Evolutionary conservation across 2,329 filamentous ascomycete species (phyloP).

Genomic region (Penicillium sp.): DNA sequence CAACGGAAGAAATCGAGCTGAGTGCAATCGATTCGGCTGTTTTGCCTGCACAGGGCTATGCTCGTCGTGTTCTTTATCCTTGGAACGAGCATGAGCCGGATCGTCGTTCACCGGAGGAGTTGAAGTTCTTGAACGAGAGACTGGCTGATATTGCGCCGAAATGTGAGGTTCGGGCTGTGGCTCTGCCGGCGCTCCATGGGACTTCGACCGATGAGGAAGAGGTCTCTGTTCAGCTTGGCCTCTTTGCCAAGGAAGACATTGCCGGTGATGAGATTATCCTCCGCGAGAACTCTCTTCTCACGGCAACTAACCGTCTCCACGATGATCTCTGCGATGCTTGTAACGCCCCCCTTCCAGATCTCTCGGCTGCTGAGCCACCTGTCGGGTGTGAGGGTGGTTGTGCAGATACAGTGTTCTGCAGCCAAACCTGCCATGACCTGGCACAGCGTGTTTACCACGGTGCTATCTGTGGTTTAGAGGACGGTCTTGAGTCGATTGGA

Average conservation of each 20-base stretch:
- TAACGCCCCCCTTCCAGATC: slow-evolving; percentile 70
- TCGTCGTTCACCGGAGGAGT: slow-evolving; percentile 56
- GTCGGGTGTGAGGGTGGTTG: slow-evolving; percentile 58
- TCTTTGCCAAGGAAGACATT: slow-evolving; percentile 87
- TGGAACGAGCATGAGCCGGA: slow-evolving; percentile 67
- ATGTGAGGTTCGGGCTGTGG: slow-evolving; percentile 76
- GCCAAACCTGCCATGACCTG: slow-evolving; percentile 58
- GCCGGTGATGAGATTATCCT: slow-evolving; percentile 75
- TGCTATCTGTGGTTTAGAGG: slow-evolving; percentile 59
- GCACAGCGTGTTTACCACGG: slow-evolving; percentile 62
- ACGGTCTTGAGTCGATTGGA: slow-evolving; percentile 59
- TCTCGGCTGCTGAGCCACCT: slow-evolving; percentile 45
- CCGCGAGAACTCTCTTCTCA: slow-evolving; percentile 81
- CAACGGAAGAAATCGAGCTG: slow-evolving; percentile 13
- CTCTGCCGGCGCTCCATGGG: slow-evolving; percentile 71
- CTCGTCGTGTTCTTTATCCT: slow-evolving; percentile 62
- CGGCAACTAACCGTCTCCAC: slow-evolving; percentile 85
- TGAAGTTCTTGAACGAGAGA: slow-evolving; percentile 72
- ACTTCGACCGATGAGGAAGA: slow-evolving; percentile 29
- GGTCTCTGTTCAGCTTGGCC: slow-evolving; percentile 73
- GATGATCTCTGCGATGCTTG: slow-evolving; percentile 90
- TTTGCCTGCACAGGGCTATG: slow-evolving; percentile 44
- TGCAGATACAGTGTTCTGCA: slow-evolving; percentile 65
- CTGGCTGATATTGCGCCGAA: slow-evolving; percentile 75
- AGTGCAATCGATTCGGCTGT: slow-evolving; percentile 33